These are phyloP conservation scores for Picea engelmannii DNA, from an alignment of 83 land plant species.

Conservation along the genomic window DNA sequence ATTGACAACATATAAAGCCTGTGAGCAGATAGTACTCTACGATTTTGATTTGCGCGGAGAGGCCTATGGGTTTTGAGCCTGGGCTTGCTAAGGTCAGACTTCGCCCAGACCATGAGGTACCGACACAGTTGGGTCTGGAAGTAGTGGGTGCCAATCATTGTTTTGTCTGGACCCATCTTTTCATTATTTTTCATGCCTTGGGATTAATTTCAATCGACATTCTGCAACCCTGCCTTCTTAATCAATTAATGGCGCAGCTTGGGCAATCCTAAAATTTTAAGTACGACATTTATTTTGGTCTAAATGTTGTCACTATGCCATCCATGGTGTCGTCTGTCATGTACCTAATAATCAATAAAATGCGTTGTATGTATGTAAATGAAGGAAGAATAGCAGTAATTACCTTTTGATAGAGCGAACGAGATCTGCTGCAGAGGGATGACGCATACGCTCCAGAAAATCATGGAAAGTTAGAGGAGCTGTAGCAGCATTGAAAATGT, in stretches of 20 bases:
- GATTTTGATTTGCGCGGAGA: too few relatives aligned
- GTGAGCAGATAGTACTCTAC: too few relatives aligned
- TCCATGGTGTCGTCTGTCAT: too few relatives aligned
- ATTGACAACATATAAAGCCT: too few relatives aligned
- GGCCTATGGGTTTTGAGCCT: neutral
- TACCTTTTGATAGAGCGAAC: constrained; percentile 94
- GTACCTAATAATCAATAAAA: too few relatives aligned
- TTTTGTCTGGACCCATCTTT: neutral
- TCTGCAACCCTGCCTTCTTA: neutral
- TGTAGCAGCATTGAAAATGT: constrained; percentile 62
- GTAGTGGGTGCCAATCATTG: neutral
- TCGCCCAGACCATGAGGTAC: neutral
- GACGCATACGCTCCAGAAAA: constrained; percentile 95
- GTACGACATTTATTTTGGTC: neutral
- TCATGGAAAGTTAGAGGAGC: constrained; percentile 82
- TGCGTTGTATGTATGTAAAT: too few relatives aligned
- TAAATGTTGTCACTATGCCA: neutral
- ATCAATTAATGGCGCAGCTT: neutral
- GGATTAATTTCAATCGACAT: neutral
- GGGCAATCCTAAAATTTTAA: constrained; percentile 6
- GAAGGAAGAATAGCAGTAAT: neutral
- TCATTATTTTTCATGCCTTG: neutral
- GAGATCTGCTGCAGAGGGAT: constrained; percentile 91
- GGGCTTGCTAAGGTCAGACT: neutral
- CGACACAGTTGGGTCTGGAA: neutral